phyloP scores from a whole-genome alignment of 768 basidiomycete species.

The Agaricus sinodeliciosus region DNA sequence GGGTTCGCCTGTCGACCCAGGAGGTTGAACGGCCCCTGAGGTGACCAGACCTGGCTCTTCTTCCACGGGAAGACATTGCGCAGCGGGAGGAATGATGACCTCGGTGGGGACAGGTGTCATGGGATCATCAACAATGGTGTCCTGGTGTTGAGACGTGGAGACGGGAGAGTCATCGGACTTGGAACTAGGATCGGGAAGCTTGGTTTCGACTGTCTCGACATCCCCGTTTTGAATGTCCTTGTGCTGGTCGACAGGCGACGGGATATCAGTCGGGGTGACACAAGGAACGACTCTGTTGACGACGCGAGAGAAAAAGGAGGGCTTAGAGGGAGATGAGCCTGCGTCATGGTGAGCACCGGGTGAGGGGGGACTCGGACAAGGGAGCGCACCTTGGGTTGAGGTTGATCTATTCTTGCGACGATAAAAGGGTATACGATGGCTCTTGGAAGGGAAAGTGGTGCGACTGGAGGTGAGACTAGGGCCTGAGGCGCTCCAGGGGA shows the following conservation, averaged over 20 bases:
- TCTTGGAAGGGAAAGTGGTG: slow-evolving; percentile 26
- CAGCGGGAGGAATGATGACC: slow-evolving; percentile 33
- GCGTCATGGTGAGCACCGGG: slow-evolving; percentile 25
- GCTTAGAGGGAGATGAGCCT: slow-evolving; percentile 22
- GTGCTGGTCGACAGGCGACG: neutral
- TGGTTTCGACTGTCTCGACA: slow-evolving; percentile 19
- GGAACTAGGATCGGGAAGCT: neutral
- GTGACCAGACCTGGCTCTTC: slow-evolving; percentile 83
- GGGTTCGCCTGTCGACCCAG: slow-evolving; percentile 68
- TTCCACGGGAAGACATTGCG: slow-evolving; percentile 29
- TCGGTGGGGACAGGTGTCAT: slow-evolving; percentile 25
- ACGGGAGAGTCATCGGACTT: neutral
- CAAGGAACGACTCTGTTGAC: slow-evolving; percentile 67
- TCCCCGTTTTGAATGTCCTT: slow-evolving; percentile 32
- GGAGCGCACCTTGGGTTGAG: slow-evolving; percentile 23
- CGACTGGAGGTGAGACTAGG: slow-evolving; percentile 5
- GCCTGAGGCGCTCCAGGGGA: slow-evolving; percentile 26
- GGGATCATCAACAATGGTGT: slow-evolving; percentile 22
- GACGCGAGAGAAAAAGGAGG: slow-evolving; percentile 58
- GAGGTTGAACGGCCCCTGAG: slow-evolving; percentile 87
- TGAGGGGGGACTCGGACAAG: slow-evolving; percentile 24
- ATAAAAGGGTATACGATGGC: slow-evolving; percentile 36
- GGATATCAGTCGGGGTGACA: slow-evolving; percentile 35
- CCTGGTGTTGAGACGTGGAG: slow-evolving; percentile 6
- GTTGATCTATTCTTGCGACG: slow-evolving; percentile 35